These are phyloP conservation scores for Bacterosira constricta DNA, from an alignment of 108 stramenopile genomes.

Conservation along the genomic window DNA sequence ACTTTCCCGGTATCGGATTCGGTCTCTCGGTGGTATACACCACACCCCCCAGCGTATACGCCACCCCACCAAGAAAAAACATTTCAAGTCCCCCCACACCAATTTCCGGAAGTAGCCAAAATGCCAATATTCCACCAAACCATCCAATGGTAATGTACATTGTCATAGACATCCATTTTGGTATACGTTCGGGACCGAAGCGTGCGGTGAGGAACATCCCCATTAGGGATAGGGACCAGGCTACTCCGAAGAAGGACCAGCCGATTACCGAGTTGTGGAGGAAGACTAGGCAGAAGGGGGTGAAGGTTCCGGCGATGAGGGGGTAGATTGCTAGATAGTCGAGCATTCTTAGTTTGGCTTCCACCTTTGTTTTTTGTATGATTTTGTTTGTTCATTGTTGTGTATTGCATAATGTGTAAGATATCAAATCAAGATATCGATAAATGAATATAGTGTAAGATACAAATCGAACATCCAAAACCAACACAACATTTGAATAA, in stretches of 20 bases:
- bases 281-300: slow-evolving; percentile 79
- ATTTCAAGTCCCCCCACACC: slow-evolving; percentile 48
- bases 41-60: slow-evolving; percentile 70
- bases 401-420: too few species aligned
- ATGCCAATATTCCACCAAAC: slow-evolving; percentile 68
- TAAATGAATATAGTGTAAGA: too few species aligned
- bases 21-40: slow-evolving; percentile 65
- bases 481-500: background rate
- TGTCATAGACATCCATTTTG: slow-evolving; percentile 81
- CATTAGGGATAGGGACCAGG: slow-evolving; percentile 63
- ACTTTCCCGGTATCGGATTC: slow-evolving; percentile 66
- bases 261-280: slow-evolving; percentile 67
- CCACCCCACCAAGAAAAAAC: slow-evolving; percentile 62
- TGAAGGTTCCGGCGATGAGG: slow-evolving; percentile 83
- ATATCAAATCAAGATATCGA: too few species aligned
- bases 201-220: slow-evolving; percentile 66
- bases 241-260: slow-evolving; percentile 75
- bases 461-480: background rate
- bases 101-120: slow-evolving; percentile 56
- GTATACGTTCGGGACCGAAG: slow-evolving; percentile 53
- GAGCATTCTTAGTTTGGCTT: slow-evolving; percentile 62
- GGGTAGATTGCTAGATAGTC: slow-evolving; percentile 86
- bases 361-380: too few species aligned
- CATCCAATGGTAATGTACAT: slow-evolving; percentile 85
- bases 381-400: too few species aligned